phyloP scores from a whole-genome alignment of 1,284 basidiomycete species.

The Ustilago nuda region DNA sequence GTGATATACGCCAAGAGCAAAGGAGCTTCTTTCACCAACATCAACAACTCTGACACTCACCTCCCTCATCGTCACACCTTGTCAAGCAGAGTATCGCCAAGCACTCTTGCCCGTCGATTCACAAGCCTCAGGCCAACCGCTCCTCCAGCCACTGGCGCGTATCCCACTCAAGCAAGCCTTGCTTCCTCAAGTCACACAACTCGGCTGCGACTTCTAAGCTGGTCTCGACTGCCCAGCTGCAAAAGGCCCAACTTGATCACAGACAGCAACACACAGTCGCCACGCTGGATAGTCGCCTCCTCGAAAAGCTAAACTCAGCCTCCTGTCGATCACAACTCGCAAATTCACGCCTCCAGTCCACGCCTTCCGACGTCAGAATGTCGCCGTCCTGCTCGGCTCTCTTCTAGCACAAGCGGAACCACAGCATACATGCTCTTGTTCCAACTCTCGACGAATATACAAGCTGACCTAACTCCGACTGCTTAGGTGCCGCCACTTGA shows the following conservation, averaged over 20 bases:
- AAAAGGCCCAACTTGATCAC: neutral
- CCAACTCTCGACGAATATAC: neutral
- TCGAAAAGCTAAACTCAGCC: neutral
- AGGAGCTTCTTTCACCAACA: neutral
- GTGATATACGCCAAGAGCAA: conserved; percentile 34
- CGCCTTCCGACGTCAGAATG: neutral
- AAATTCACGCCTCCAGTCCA: neutral
- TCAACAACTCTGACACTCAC: neutral
- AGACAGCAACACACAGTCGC: neutral
- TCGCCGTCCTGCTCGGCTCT: neutral
- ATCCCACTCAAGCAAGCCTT: neutral
- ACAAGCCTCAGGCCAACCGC: neutral
- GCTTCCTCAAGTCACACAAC: neutral
- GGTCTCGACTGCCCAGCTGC: neutral
- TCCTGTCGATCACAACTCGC: neutral
- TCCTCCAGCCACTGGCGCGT: neutral
- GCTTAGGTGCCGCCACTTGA: neutral
- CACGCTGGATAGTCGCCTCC: neutral
- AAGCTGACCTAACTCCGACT: neutral
- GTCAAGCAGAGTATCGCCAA: neutral
- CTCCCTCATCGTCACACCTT: neutral
- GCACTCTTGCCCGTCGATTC: neutral
- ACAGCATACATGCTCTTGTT: neutral
- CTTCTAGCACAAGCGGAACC: neutral
- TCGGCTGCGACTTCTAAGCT: neutral